Conservation (phyloP, 2,329 filamentous ascomycete species). For the Cadophora sp. region DNA sequence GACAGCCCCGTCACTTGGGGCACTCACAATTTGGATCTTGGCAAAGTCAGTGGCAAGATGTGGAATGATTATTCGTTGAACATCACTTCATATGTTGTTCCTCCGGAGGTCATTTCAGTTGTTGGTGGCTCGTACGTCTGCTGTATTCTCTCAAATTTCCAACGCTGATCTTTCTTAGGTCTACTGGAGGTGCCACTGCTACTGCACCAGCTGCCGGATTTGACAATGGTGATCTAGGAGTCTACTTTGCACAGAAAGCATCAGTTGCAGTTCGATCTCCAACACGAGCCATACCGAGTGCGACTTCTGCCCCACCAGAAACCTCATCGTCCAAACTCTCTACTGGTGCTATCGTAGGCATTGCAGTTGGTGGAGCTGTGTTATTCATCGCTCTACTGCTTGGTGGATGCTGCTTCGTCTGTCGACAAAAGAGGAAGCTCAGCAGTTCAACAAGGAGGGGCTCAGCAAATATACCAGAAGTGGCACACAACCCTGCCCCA, state of each 20-base stretch:
- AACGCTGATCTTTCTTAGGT: slow-evolving; percentile 35
- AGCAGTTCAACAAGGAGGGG: background rate
- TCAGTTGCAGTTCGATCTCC: slow-evolving; percentile 54
- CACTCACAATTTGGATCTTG: slow-evolving; percentile 61
- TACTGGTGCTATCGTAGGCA: slow-evolving; percentile 52
- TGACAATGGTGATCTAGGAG: slow-evolving; percentile 55
- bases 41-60: slow-evolving; percentile 54
- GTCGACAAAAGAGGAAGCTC: slow-evolving; percentile 27
- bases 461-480: background rate
- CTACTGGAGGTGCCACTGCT: slow-evolving; percentile 59
- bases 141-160: background rate
- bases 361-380: slow-evolving; percentile 49
- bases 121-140: slow-evolving; percentile 54
- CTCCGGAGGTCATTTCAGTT: slow-evolving; percentile 54
- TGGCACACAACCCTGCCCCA: slow-evolving; percentile 15
- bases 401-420: slow-evolving; percentile 44
- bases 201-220: slow-evolving; percentile 57
- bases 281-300: slow-evolving; percentile 48
- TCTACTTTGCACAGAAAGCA: slow-evolving; percentile 60
- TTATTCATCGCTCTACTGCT: slow-evolving; percentile 41
- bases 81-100: slow-evolving; percentile 60
- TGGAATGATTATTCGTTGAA: slow-evolving; percentile 60
- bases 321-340: slow-evolving; percentile 37
- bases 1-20: slow-evolving; percentile 60
- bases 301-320: slow-evolving; percentile 39